phyloP scores from a whole-genome alignment of 331 rosid genomes.

The Stylosanthes scabra region DNA sequence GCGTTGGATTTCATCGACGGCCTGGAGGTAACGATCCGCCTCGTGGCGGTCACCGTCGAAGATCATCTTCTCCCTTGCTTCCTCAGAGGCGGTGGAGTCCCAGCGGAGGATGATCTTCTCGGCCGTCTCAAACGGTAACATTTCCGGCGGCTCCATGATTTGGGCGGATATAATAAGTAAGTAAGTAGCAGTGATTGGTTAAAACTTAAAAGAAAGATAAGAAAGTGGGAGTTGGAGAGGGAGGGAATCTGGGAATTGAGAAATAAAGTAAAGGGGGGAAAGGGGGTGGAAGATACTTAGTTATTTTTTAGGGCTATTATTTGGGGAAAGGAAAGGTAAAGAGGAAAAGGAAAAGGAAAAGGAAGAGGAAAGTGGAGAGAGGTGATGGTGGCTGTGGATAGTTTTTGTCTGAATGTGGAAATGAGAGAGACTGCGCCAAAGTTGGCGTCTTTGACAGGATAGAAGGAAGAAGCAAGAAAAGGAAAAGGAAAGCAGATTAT shows the following conservation, averaged over 20 bases:
- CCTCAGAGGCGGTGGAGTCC: slow-evolving; percentile 96
- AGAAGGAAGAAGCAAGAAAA: background rate
- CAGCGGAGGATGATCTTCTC: slow-evolving; percentile 85
- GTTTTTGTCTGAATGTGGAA: slow-evolving; percentile 31
- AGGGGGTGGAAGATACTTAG: background rate
- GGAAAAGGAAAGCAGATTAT: background rate
- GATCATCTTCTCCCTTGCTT: slow-evolving; percentile 79
- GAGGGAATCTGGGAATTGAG: slow-evolving; percentile 14
- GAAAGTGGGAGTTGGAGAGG: background rate
- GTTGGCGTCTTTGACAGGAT: slow-evolving; percentile 14
- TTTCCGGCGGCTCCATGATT: slow-evolving; percentile 55
- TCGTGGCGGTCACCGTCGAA: slow-evolving; percentile 80
- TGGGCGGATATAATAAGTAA: background rate
- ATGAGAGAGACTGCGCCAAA: slow-evolving; percentile 7
- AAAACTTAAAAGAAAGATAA: background rate
- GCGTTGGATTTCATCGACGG: slow-evolving; percentile 94
- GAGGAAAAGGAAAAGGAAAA: background rate
- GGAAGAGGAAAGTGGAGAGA: background rate
- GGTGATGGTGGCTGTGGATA: background rate
- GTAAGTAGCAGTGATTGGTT: background rate
- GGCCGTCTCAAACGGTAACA: slow-evolving; percentile 58
- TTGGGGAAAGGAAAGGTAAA: background rate
- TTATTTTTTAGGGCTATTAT: slow-evolving; percentile 20
- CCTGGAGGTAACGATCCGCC: slow-evolving; percentile 81
- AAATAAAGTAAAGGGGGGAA: background rate